These are phyloP conservation scores for Rhizophagus sp. DNA, from an alignment of 192 early-diverging fungal species.

Conservation along the genomic window DNA sequence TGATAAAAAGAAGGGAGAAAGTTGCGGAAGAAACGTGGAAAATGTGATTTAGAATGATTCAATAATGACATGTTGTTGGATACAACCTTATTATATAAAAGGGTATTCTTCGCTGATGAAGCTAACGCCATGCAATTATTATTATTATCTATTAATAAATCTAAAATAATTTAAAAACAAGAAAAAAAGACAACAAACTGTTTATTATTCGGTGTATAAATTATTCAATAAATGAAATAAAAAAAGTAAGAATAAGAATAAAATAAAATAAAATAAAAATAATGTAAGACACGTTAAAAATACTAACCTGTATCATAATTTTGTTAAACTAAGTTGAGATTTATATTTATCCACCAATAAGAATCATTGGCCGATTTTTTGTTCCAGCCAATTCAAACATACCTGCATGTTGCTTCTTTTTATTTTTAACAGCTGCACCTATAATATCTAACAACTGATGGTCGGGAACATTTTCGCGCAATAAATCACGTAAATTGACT, in stretches of 20 bases:
- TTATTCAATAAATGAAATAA: too few species aligned
- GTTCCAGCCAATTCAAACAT: constrained; percentile 78
- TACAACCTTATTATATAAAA: not conserved
- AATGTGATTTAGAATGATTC: not conserved
- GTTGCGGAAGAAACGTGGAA: not conserved
- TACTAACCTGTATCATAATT: not conserved
- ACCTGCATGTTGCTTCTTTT: constrained; percentile 94
- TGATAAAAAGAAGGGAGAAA: not conserved
- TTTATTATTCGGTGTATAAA: not conserved
- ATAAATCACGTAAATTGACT: constrained; percentile 78
- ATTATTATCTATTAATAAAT: too few species aligned
- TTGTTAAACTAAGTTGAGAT: not conserved
- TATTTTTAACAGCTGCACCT: constrained; percentile 77
- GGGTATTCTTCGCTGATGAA: not conserved
- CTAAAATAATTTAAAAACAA: not conserved
- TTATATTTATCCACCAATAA: constrained; percentile 82
- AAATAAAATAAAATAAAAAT: too few species aligned
- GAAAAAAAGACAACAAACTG: not conserved
- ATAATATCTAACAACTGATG: constrained; percentile 72
- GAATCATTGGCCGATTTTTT: constrained; percentile 94
- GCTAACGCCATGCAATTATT: too few species aligned
- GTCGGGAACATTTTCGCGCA: constrained; percentile 66
- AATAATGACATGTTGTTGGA: not conserved
- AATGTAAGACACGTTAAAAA: not conserved
- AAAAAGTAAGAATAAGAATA: too few species aligned